Conservation (phyloP, 371 early-diverging fungal genomes). For the Capillidium heterosporum region DNA sequence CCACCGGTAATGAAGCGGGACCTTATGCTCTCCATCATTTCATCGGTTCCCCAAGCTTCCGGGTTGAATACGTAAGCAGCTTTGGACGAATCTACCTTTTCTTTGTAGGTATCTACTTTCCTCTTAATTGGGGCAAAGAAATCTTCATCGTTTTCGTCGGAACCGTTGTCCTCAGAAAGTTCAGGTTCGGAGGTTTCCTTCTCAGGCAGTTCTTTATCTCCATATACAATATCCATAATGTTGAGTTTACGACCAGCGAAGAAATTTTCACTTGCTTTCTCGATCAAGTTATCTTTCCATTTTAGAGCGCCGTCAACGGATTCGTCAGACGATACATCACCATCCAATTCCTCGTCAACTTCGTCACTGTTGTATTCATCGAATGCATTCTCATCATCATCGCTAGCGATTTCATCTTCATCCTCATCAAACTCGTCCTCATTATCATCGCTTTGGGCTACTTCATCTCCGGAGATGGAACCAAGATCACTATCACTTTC, state of each 20-base stretch:
- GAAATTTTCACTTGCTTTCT: constrained; percentile 44
- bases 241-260: constrained; percentile 40
- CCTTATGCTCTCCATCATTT: constrained; percentile 46
- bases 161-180: constrained; percentile 8
- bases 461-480: constrained; percentile 17
- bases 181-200: constrained; percentile 10
- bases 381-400: not conserved
- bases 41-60: constrained; percentile 56
- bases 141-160: constrained; percentile 21
- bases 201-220: constrained; percentile 19
- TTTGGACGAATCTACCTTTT: constrained; percentile 48
- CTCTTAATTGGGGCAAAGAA: constrained; percentile 43
- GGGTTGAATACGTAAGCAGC: constrained; percentile 26
- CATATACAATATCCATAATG: constrained; percentile 76
- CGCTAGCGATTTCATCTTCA: constrained; percentile 14
- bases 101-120: constrained; percentile 11
- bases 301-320: constrained; percentile 34
- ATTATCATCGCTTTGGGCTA: constrained; percentile 6
- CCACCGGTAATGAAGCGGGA: constrained; percentile 70
- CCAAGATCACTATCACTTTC: constrained; percentile 53
- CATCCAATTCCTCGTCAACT: constrained; percentile 18
- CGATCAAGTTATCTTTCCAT: constrained; percentile 43
- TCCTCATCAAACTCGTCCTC: constrained; percentile 10
- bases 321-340: constrained; percentile 11
- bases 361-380: constrained; percentile 5